These are phyloP conservation scores for Cladophialophora carrionii DNA, from an alignment of 2,329 filamentous ascomycete genomes.

Conservation along the genomic window DNA sequence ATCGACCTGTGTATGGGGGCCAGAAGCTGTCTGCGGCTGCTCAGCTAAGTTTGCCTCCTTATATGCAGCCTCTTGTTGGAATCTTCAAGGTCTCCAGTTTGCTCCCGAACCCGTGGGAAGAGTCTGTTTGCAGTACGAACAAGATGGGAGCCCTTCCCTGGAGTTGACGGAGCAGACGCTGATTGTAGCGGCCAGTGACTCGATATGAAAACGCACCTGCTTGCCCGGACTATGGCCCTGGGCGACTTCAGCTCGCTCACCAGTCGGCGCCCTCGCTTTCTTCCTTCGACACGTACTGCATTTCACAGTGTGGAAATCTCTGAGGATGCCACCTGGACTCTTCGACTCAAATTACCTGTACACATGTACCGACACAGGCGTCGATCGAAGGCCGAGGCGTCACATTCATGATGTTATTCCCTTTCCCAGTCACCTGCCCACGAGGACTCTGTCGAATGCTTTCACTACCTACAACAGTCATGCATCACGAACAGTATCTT, in stretches of 20 bases:
- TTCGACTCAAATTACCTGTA: constrained; percentile 11
- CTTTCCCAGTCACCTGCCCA: constrained; percentile 17
- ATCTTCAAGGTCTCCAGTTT: constrained; percentile 15
- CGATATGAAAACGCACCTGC: constrained; percentile 30
- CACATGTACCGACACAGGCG: constrained; percentile 4
- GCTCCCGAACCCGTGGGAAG: constrained; percentile 17
- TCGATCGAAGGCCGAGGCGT: background rate
- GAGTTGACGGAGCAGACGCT: constrained; percentile 6
- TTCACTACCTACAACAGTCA: constrained; percentile 27
- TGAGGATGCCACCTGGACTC: constrained; percentile 18
- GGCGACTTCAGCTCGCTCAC: constrained; percentile 18
- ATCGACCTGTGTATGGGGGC: background rate
- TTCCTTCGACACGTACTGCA: constrained; percentile 12
- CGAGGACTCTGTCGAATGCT: constrained; percentile 5
- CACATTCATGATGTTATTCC: constrained; percentile 18
- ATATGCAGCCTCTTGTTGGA: constrained; percentile 6
- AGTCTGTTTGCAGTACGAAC: constrained; percentile 34
- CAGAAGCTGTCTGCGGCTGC: background rate
- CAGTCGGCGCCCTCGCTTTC: constrained; percentile 3
- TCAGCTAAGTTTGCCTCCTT: constrained; percentile 13
- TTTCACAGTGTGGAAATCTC: constrained; percentile 14
- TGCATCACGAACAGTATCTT: constrained; percentile 17
- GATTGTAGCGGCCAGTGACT: constrained; percentile 30
- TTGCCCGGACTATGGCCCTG: constrained; percentile 20
- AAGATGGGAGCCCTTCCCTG: constrained; percentile 12